Percentiles rank a stretch among this genome's conserved stretches.
These are phyloP conservation scores for Mycena olivaceomarginata DNA, from an alignment of 768 basidiomycete species.

Conservation along the genomic window DNA sequence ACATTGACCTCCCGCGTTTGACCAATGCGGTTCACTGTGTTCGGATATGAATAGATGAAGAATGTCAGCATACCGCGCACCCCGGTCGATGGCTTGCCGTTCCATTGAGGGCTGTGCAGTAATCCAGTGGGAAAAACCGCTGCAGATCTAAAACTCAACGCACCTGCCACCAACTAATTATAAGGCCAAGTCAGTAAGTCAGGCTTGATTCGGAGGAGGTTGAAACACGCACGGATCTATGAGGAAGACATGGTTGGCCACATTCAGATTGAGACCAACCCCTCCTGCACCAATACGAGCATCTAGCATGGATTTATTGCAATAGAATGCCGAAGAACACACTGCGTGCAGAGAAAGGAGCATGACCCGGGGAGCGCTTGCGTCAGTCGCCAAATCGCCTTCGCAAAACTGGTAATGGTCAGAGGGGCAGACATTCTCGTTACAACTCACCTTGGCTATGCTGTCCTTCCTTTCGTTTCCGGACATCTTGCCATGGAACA, in stretches of 20 bases:
- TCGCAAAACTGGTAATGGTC: not conserved
- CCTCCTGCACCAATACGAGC: not conserved
- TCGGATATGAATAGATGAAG: not conserved
- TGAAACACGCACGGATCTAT: not conserved
- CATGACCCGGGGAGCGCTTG: not conserved
- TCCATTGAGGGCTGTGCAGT: not conserved
- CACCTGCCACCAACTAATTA: not conserved
- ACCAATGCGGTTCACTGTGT: not conserved
- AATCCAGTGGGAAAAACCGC: no score
- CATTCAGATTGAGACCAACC: not conserved
- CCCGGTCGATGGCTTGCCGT: not conserved
- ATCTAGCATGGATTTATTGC: not conserved
- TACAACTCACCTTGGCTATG: not conserved
- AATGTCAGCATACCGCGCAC: not conserved
- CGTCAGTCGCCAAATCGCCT: not conserved
- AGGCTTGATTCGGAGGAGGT: not conserved
- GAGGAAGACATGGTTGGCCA: not conserved
- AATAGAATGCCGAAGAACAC: not conserved
- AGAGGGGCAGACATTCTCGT: no score
- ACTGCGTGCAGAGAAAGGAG: not conserved
- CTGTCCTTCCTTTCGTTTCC: not conserved
- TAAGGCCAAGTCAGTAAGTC: not conserved
- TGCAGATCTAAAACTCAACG: not conserved
- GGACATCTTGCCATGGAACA: not conserved
- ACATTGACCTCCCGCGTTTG: not conserved